These are phyloP conservation scores for Teunomyces lycoperdinae DNA, from an alignment of 805 yeast species.

Conservation along the genomic window DNA sequence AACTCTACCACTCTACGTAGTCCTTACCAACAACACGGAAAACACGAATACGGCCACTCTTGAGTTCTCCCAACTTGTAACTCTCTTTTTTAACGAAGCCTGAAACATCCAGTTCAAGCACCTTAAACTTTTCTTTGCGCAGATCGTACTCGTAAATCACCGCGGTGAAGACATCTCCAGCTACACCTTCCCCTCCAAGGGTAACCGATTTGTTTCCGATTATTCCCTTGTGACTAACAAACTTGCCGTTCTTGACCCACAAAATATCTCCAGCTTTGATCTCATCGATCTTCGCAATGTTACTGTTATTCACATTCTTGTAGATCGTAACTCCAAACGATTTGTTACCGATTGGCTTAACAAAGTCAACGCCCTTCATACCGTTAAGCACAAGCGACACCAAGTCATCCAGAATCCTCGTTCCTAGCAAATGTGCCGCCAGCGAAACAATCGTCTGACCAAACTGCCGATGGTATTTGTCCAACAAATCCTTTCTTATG, in stretches of 20 bases:
- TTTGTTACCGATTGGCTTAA: constrained; percentile 61
- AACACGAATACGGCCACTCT: constrained; percentile 73
- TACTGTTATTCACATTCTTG: constrained; percentile 39
- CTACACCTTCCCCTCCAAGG: constrained; percentile 52
- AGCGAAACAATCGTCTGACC: constrained; percentile 48
- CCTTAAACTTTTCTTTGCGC: constrained; percentile 66
- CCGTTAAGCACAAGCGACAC: constrained; percentile 19
- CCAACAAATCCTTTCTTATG: constrained; percentile 46
- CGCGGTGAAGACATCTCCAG: constrained; percentile 35
- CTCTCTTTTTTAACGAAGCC: constrained; percentile 59
- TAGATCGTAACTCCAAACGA: constrained; percentile 75
- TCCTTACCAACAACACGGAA: constrained; percentile 76
- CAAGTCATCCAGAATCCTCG: constrained; percentile 29
- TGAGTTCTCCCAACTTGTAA: constrained; percentile 69
- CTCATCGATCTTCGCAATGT: constrained; percentile 53
- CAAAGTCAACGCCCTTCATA: constrained; percentile 20
- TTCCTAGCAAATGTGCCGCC: constrained; percentile 34
- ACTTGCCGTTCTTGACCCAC: constrained; percentile 71
- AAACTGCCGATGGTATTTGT: constrained; percentile 44
- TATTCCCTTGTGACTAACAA: constrained; percentile 63
- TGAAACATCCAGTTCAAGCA: constrained; percentile 50
- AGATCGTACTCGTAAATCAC: constrained; percentile 74
- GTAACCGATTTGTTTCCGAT: constrained; percentile 36
- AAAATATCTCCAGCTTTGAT: constrained; percentile 83
- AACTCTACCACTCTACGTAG: constrained; percentile 63